Evolutionary conservation across 306 rosid genomes (phyloP).

Genomic region (Cucumis sativus): DNA sequence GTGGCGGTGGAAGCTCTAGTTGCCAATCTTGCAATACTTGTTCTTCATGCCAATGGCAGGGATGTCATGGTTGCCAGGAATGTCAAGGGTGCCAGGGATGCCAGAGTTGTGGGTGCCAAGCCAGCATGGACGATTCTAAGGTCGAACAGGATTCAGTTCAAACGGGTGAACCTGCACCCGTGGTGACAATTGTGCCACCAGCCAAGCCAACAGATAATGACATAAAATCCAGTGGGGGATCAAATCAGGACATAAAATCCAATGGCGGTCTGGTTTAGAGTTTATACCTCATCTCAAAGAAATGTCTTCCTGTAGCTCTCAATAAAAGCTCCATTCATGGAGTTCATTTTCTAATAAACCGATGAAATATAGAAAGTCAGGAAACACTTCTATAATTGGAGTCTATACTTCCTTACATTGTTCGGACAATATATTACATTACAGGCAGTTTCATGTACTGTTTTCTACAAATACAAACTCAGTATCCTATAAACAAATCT

Average conservation of each 20-base stretch:
- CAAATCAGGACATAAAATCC: not conserved
- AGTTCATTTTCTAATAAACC: constrained; percentile 1
- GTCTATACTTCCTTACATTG: not conserved
- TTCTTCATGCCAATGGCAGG: not conserved
- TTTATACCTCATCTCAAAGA: not conserved
- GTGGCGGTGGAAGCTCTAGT: not conserved
- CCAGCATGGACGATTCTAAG: not conserved
- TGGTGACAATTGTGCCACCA: not conserved
- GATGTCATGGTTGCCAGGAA: not conserved
- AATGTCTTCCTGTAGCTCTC: not conserved
- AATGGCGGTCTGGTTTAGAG: constrained; percentile 5
- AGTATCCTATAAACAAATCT: not conserved
- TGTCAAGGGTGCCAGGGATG: not conserved
- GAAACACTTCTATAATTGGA: not conserved
- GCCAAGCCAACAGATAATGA: not conserved
- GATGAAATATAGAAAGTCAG: not conserved
- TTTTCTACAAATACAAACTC: not conserved
- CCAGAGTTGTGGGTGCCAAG: not conserved
- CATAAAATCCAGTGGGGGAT: not conserved
- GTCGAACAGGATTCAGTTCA: not conserved
- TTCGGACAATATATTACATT: not conserved
- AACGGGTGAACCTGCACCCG: not conserved
- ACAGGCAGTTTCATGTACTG: not conserved
- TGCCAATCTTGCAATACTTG: not conserved
- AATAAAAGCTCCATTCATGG: not conserved